Percentiles rank a stretch among this genome's conserved stretches.
Conservation (phyloP, 805 yeast genomes). For the Starmerella asiatica region DNA sequence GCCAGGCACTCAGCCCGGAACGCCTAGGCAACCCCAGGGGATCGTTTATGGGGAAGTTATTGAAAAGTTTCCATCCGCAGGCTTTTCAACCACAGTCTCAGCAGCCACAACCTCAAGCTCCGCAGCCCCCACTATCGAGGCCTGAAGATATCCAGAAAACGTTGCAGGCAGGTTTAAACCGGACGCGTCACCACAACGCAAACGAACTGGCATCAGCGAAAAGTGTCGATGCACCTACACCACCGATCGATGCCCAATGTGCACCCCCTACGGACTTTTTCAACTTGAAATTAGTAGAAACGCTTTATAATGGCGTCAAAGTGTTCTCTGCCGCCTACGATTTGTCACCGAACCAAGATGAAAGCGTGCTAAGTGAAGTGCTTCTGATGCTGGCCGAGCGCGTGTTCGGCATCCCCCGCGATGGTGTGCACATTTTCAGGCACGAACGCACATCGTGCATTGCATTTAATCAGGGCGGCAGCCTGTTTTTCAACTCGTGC, state of each 20-base stretch:
- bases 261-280: background rate
- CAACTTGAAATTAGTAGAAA: background rate
- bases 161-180: background rate
- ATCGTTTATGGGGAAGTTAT: background rate
- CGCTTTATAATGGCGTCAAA: slow-evolving; percentile 2
- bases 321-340: background rate
- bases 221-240: background rate
- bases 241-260: background rate
- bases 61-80: background rate
- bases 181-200: no score
- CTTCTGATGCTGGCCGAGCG: slow-evolving; percentile 2
- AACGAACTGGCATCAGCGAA: background rate
- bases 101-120: background rate
- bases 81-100: background rate
- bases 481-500: slow-evolving; percentile 29
- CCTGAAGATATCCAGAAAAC: background rate
- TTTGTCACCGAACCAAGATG: slow-evolving; percentile 7
- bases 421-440: slow-evolving; percentile 8
- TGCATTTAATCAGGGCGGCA: slow-evolving; percentile 31
- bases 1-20: no score
- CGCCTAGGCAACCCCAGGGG: no score
- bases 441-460: slow-evolving; percentile 18
- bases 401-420: slow-evolving; percentile 4
- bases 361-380: slow-evolving; percentile 3
- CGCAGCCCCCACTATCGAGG: background rate